Conservation (phyloP, 2,329 filamentous ascomycete species). For the Apiospora phragmitis region DNA sequence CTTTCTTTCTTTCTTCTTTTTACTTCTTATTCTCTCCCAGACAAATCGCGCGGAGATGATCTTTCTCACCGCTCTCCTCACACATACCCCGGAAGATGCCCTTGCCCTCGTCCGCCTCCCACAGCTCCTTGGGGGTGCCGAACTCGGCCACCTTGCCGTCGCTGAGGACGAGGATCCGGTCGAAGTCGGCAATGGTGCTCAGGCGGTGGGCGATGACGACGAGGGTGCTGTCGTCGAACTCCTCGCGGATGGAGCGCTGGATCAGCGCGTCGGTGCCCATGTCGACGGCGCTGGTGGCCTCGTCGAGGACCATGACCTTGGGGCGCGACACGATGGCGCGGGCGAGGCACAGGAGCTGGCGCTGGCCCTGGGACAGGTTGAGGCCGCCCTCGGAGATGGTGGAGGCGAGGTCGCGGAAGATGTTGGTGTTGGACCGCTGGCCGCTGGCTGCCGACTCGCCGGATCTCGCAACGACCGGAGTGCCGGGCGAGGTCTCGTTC, state of each 20-base stretch:
- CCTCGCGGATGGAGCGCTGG: constrained; percentile 70
- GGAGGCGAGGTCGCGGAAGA: constrained; percentile 63
- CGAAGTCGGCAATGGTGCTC: constrained; percentile 76
- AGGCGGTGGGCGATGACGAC: constrained; percentile 76
- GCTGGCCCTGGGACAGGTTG: constrained; percentile 75
- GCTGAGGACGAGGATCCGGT: constrained; percentile 70
- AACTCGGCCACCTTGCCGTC: constrained; percentile 69
- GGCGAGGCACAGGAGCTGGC: constrained; percentile 74
- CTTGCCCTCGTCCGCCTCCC: constrained; percentile 40
- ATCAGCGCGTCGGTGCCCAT: constrained; percentile 75
- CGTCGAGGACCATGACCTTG: constrained; percentile 78
- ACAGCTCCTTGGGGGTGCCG: constrained; percentile 63
- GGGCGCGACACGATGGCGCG: constrained; percentile 71
- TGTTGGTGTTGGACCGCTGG: constrained; percentile 57
- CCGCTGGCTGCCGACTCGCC: constrained; percentile 30
- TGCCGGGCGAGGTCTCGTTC: constrained; percentile 38
- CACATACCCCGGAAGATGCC: constrained; percentile 64
- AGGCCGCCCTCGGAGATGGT: constrained; percentile 70
- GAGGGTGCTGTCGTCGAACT: constrained; percentile 68
- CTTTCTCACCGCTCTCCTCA: constrained; percentile 59
- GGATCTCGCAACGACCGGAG: constrained; percentile 35
- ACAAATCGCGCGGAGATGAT: constrained; percentile 51
- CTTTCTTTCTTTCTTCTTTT: not conserved
- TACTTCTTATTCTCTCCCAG: constrained; percentile 20
- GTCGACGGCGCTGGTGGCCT: constrained; percentile 77